These are phyloP conservation scores for Pythium phragmitis DNA, from an alignment of 352 stramenopile species.

Conservation along the genomic window DNA sequence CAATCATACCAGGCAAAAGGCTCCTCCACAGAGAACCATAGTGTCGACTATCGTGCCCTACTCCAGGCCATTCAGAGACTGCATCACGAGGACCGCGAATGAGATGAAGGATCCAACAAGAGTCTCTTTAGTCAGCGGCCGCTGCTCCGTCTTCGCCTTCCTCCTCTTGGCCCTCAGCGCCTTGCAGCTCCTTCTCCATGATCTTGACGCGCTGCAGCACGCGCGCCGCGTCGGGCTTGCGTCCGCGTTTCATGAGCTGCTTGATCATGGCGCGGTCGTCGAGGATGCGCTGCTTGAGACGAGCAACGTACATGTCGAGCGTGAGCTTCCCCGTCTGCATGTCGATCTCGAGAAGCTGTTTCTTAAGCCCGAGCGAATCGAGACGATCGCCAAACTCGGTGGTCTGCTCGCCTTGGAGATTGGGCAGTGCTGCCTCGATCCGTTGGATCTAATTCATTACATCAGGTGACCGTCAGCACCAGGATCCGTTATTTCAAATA, in stretches of 20 bases:
- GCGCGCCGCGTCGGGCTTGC: slow-evolving; percentile 57
- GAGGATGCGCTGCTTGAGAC: slow-evolving; percentile 46
- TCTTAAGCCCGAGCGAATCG: slow-evolving; percentile 73
- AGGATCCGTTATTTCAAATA: neutral
- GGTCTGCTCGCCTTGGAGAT: slow-evolving; percentile 33
- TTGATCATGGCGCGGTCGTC: slow-evolving; percentile 52
- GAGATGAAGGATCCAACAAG: neutral
- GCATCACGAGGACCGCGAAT: slow-evolving; percentile 21
- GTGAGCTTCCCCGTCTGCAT: slow-evolving; percentile 82
- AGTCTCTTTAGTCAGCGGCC: neutral
- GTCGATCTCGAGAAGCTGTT: slow-evolving; percentile 79
- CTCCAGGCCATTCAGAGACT: slow-evolving; percentile 14
- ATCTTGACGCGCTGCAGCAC: slow-evolving; percentile 73
- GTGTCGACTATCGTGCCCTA: slow-evolving; percentile 19
- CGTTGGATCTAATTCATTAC: slow-evolving; percentile 48
- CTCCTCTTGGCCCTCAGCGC: slow-evolving; percentile 28
- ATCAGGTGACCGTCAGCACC: neutral
- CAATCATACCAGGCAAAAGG: slow-evolving; percentile 28
- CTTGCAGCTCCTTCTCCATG: slow-evolving; percentile 75
- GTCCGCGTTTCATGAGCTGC: slow-evolving; percentile 39
- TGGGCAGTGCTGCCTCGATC: slow-evolving; percentile 51
- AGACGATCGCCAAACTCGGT: slow-evolving; percentile 51
- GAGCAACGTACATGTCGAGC: slow-evolving; percentile 63
- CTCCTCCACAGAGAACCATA: neutral
- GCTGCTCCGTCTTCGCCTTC: slow-evolving; percentile 15